Base-by-base conservation (phyloP, 2,329 filamentous ascomycete genomes). In the Purpureocillium takamizusanense region DNA sequence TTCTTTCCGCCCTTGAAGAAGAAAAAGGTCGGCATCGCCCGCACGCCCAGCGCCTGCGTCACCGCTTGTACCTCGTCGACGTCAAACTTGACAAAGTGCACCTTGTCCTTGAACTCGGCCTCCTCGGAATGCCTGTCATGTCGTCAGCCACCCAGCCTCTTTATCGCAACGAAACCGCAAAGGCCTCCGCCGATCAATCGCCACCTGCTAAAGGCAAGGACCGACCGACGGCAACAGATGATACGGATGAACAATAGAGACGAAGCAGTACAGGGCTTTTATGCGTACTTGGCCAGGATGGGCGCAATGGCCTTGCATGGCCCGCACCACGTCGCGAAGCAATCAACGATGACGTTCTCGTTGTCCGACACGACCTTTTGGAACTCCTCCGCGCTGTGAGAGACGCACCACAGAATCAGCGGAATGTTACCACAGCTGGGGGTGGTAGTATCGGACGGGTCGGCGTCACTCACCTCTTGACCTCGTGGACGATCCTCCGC, bases 271-370 rank as follows among this genome's bases (percentile, higher is more conserved):
- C n/a, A n/a, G n/a, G n/a, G n/a, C n/a, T n/a, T n/a, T 15, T 25
- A 5, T 25, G 21, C 21, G 42, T 30, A 58, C 52, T 51, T 47
- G 36, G 52, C 48, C 40, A 94, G 67, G 45, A 79, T 63, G 41
- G 89, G 89, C 23, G 87, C 78, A 53, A 95, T 90, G 50, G 80
- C 74, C 71, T 89, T 94, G 83, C 89, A 95, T 42, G 89, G 89
- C 45, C 86, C 87, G 71, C 89, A 95, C 89, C 89, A 95, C 46
- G 70, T 78, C 40, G 89, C 89, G 63, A 83, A 88, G 69, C 79
- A 88, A 70, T 97, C 90, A 54, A 97, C 68, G 44, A 95, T 67
- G 51, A 94, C 75, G 38, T 70, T 71, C 54, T 78, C 63, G 39
- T 57, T 49, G 51, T 66, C 54, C 39, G 66, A 57, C 42, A 82